Percentiles rank a stretch among this genome's conserved stretches.
Evolutionary conservation across 2,329 filamentous ascomycete genomes (phyloP).

Genomic region (Verticillium nubilum): DNA sequence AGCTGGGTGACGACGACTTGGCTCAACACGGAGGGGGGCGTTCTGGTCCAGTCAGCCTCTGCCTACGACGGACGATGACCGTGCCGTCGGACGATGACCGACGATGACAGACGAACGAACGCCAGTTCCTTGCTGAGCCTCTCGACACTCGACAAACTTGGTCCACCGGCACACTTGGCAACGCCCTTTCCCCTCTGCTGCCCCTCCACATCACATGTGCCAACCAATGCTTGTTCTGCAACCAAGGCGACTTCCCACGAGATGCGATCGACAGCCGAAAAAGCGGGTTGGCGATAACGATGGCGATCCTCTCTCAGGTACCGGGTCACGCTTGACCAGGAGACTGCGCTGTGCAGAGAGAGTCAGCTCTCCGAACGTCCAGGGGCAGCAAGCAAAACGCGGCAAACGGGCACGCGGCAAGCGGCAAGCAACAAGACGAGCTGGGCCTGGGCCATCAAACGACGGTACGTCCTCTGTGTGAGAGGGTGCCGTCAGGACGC

Average conservation of each 20-base stretch:
- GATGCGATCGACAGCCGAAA: background rate
- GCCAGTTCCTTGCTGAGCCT: background rate
- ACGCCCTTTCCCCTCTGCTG: background rate
- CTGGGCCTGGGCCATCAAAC: background rate
- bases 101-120: background rate
- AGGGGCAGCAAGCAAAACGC: background rate
- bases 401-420: background rate
- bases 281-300: background rate
- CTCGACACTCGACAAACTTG: background rate
- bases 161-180: background rate
- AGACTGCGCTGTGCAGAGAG: background rate
- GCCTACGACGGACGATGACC: background rate
- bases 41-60: background rate
- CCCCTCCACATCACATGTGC: background rate
- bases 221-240: background rate
- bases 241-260: background rate
- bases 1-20: background rate
- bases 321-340: background rate
- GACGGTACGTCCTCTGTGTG: background rate
- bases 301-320: background rate
- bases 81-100: background rate
- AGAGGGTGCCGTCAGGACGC: background rate
- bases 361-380: background rate
- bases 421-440: background rate
- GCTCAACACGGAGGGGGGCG: background rate